These are phyloP conservation scores for Skeletonema menzelii DNA, from an alignment of 108 stramenopile genomes.

Conservation along the genomic window DNA sequence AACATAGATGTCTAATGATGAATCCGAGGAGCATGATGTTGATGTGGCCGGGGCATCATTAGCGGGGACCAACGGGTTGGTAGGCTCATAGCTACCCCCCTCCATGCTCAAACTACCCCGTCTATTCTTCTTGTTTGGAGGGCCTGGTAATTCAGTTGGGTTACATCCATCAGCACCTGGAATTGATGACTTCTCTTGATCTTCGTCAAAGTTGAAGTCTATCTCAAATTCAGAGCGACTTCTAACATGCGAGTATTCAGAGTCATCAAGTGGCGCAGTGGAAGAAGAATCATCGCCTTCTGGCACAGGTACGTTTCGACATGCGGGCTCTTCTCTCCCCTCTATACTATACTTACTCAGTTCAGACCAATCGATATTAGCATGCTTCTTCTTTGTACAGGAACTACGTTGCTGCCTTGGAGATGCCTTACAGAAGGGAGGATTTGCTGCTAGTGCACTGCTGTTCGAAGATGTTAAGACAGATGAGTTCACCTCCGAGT, in stretches of 20 bases:
- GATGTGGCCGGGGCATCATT: background rate
- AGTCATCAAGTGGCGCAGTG: background rate
- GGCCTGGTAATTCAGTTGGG: background rate
- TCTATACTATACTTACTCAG: background rate
- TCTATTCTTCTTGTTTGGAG: background rate
- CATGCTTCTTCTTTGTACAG: background rate
- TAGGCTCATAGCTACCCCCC: background rate
- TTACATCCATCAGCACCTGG: background rate
- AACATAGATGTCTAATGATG: background rate
- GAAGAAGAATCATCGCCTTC: background rate
- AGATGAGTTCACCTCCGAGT: background rate
- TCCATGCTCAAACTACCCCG: background rate
- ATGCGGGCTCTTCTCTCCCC: background rate
- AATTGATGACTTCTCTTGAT: background rate
- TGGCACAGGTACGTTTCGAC: background rate
- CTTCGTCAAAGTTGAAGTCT: background rate
- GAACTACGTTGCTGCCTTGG: background rate
- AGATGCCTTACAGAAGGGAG: background rate
- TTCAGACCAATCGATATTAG: background rate
- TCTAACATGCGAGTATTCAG: background rate
- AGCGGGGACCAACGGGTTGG: background rate
- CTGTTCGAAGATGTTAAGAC: slow-evolving; percentile 3
- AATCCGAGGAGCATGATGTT: background rate
- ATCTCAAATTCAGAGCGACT: background rate
- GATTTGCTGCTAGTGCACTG: background rate